Base-by-base conservation (phyloP, 768 basidiomycete species). In the Scleroderma bovista region DNA sequence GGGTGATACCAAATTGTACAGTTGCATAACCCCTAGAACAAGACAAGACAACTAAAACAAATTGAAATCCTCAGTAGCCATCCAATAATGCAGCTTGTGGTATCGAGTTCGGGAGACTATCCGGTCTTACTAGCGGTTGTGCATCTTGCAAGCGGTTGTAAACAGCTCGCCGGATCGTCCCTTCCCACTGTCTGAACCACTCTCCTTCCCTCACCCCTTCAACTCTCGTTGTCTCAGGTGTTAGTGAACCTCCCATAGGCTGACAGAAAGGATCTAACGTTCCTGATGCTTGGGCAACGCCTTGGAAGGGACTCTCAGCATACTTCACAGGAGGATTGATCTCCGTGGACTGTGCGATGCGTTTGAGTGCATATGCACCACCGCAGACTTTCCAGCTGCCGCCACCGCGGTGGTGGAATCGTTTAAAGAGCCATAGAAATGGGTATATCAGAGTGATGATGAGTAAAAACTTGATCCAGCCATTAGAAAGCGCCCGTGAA, bases 141-240 rank as follows among this genome's bases (percentile, higher is more conserved):
- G 51, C 40, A 7, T 48, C 51, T 33, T 71, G 72, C 55, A 76
- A 69, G 17, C 72, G 69, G 46, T 62, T 65, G 5, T 69, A 53
- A 2, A 90, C 86, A 0, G 80, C 80, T 20, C 78, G 73, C 38
- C 70, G 71, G 47, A 93, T 88, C 1, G 80, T 72, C 22, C 71
- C 72, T 59, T 91, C 86, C 88, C 90, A 92, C 47, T 71, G 72
- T 62, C 74, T 76, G 63, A 90, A 86, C 89, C 89, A 93, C 53
- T 84, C 78, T 8, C 81, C 84, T 65, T 92, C 91, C 52, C 74
- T 74, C 49, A 80, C 59, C 6, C 89, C 90, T 2, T 80, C 59
- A 9, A 80, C 55, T 58, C 70, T 68, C 53, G 69, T 70, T 58
- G 53, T n/a, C 47, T 31, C 54, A 64, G 42, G 71, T 77, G 49